Evolutionary conservation across 352 stramenopile species (phyloP).

Genomic region (Phytophthora brassicae): DNA sequence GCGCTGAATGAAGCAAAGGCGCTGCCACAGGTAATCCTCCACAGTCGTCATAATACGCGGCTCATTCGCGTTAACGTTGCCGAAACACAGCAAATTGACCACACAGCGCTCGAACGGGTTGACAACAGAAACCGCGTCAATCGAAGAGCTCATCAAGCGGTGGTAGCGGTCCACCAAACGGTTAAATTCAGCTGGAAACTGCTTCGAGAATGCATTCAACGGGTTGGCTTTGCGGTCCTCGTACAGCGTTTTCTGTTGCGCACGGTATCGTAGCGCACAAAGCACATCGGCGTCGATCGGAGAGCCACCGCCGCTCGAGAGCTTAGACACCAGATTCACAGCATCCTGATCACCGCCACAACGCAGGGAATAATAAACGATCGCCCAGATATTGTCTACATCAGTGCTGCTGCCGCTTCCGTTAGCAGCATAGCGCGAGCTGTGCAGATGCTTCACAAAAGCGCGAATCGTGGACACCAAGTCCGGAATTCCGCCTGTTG

Average conservation of each 20-base stretch:
- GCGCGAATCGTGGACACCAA: slow-evolving; percentile 73
- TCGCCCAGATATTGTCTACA: slow-evolving; percentile 66
- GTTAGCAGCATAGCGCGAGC: slow-evolving; percentile 54
- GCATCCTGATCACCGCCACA: slow-evolving; percentile 75
- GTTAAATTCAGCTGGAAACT: slow-evolving; percentile 65
- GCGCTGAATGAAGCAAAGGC: slow-evolving; percentile 78
- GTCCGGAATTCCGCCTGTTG: slow-evolving; percentile 70
- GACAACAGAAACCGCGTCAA: slow-evolving; percentile 69
- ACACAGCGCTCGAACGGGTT: slow-evolving; percentile 81
- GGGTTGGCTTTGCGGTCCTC: slow-evolving; percentile 36
- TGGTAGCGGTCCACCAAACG: slow-evolving; percentile 70
- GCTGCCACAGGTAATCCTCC: slow-evolving; percentile 87
- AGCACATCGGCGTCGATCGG: slow-evolving; percentile 62
- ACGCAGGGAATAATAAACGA: slow-evolving; percentile 83
- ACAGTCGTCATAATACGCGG: slow-evolving; percentile 75
- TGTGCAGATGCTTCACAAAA: slow-evolving; percentile 79
- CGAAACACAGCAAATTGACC: slow-evolving; percentile 79
- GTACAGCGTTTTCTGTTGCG: slow-evolving; percentile 57
- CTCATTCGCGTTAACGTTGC: slow-evolving; percentile 79
- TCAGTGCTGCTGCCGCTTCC: slow-evolving; percentile 36
- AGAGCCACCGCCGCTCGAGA: slow-evolving; percentile 36
- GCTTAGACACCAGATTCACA: slow-evolving; percentile 50
- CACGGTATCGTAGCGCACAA: slow-evolving; percentile 60
- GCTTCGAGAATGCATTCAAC: slow-evolving; percentile 62
- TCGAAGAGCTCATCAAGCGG: slow-evolving; percentile 66